phyloP scores from a whole-genome alignment of 2,329 filamentous ascomycete genomes.

The Cordyceps farinosa region DNA sequence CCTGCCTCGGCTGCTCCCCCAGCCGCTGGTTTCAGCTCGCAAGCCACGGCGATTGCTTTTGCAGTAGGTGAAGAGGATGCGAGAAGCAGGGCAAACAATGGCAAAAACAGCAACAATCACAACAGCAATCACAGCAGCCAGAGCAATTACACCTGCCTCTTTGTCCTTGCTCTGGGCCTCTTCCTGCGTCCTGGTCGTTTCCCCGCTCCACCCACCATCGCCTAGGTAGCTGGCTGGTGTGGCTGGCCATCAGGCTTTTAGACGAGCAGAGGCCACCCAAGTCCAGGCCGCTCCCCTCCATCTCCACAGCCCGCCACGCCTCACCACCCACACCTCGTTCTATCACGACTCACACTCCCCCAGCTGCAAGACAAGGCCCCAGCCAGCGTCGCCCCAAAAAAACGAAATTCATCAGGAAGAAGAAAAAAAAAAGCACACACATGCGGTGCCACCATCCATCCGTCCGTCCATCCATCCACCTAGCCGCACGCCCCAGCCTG shows the following conservation, averaged over 20 bases:
- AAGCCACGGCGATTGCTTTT: too few species aligned
- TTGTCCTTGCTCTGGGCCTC: background rate
- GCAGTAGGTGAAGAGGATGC: too few species aligned
- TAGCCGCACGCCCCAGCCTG: conserved; percentile 1
- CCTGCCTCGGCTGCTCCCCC: too few species aligned
- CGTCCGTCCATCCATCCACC: conserved; percentile 9
- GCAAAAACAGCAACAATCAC: too few species aligned
- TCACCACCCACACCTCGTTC: background rate
- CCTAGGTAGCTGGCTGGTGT: background rate
- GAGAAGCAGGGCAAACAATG: too few species aligned
- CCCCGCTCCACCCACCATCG: background rate
- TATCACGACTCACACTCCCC: background rate
- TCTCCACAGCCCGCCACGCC: background rate
- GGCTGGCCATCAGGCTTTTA: background rate
- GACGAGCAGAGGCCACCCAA: background rate
- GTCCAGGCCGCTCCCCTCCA: background rate
- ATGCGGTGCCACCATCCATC: background rate
- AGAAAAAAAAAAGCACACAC: background rate
- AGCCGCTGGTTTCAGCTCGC: too few species aligned
- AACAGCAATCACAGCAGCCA: too few species aligned
- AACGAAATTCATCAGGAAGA: background rate
- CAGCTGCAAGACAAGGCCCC: background rate
- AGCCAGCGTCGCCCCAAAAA: background rate
- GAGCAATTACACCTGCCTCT: background rate
- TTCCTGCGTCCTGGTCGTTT: background rate